These are phyloP conservation scores for Daldinia caldariorum DNA, from an alignment of 495 filamentous ascomycete species.

Conservation along the genomic window DNA sequence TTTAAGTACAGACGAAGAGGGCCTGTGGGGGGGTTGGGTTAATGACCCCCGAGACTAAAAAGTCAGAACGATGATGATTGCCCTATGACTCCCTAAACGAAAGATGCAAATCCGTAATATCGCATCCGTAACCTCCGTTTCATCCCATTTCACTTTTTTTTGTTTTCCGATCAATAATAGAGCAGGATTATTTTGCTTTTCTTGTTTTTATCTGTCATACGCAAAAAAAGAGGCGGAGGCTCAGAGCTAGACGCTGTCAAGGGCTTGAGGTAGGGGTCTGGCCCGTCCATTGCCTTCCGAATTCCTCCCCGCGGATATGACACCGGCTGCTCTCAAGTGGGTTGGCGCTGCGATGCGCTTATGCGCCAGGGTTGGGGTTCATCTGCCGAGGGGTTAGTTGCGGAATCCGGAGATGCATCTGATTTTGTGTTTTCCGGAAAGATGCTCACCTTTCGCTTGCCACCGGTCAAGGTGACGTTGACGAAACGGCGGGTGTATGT, in stretches of 20 bases:
- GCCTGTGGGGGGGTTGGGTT: conserved; percentile 9
- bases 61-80: conserved; percentile 40
- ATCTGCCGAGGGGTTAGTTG: conserved; percentile 47
- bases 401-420: not conserved
- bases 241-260: conserved; percentile 29
- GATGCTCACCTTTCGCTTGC: conserved; percentile 91
- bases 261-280: not conserved
- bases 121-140: conserved; percentile 39
- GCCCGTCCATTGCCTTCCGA: conserved; percentile 39
- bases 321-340: conserved; percentile 42
- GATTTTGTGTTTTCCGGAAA: not conserved
- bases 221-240: conserved; percentile 32
- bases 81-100: conserved; percentile 45
- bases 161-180: conserved; percentile 26
- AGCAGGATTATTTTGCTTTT: conserved; percentile 30
- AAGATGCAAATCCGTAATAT: conserved; percentile 38
- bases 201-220: conserved; percentile 32
- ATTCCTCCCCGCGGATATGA: conserved; percentile 31
- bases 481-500: conserved; percentile 98
- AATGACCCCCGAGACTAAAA: conserved; percentile 25
- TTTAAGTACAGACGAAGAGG: conserved; percentile 41
- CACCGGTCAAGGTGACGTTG: conserved; percentile 98
- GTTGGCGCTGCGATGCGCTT: conserved; percentile 37
- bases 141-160: conserved; percentile 32
- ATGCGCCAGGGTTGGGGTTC: conserved; percentile 63